These are phyloP conservation scores for Wickerhamomyces tratensis DNA, from an alignment of 805 yeast genomes.

Conservation along the genomic window DNA sequence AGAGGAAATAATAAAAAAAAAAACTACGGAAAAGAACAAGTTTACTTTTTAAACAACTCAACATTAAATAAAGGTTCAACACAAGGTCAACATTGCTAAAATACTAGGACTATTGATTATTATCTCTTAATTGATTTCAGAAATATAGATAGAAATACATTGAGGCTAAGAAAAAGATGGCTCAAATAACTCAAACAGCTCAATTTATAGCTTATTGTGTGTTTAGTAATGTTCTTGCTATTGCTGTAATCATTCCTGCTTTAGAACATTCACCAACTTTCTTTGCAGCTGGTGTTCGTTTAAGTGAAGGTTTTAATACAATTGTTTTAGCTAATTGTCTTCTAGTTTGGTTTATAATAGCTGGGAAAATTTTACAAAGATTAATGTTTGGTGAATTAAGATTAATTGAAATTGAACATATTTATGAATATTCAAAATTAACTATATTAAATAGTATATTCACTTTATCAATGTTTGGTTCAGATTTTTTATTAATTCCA, in stretches of 20 bases:
- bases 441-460: slow-evolving; percentile 55
- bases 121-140: not conserved
- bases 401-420: slow-evolving; percentile 66
- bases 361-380: slow-evolving; percentile 40
- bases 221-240: slow-evolving; percentile 26
- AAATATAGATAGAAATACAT: not conserved
- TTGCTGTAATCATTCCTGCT: slow-evolving; percentile 25
- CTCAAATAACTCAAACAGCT: slow-evolving; percentile 5
- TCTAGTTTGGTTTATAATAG: slow-evolving; percentile 23
- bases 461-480: slow-evolving; percentile 43
- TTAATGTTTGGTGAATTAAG: slow-evolving; percentile 69
- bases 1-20: no score
- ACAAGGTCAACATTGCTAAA: no score
- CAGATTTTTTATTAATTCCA: slow-evolving; percentile 36
- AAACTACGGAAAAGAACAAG: no score
- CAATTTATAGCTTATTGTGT: slow-evolving; percentile 11
- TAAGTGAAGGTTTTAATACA: slow-evolving; percentile 39
- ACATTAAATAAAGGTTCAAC: no score
- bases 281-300: slow-evolving; percentile 33
- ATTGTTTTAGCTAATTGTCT: slow-evolving; percentile 35
- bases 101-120: no score
- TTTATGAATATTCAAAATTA: slow-evolving; percentile 54
- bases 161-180: not conserved
- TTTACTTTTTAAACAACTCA: no score
- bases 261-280: slow-evolving; percentile 34